A percentile compares a stretch with the other conserved stretches of the same genome.
Conservation (phyloP, 2,329 filamentous ascomycete genomes). For the Penicillium sclerotigenum region DNA sequence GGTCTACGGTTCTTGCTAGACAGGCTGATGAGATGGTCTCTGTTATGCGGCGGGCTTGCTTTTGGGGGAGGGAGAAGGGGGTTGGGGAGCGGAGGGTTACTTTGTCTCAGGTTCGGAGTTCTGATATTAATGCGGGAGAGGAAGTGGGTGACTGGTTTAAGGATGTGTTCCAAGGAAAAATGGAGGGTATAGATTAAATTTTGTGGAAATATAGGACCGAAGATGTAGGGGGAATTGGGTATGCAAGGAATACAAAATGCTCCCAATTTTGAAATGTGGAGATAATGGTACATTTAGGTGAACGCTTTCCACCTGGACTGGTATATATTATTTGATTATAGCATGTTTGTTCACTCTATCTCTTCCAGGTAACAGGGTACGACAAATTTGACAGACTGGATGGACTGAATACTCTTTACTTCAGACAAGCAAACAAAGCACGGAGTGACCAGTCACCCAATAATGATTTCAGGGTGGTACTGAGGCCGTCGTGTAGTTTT, state of each 20-base stretch:
- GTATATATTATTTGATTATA: background rate
- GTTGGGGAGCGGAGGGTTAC: constrained; percentile 39
- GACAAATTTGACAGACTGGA: background rate
- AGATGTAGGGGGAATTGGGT: background rate
- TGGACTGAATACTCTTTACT: no score
- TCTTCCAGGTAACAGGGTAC: background rate
- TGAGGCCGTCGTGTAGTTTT: constrained; percentile 7
- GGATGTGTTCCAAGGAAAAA: constrained; percentile 6
- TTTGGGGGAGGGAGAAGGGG: constrained; percentile 42
- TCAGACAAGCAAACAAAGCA: background rate
- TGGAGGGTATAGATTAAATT: constrained; percentile 2
- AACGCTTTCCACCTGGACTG: background rate
- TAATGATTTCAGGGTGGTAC: background rate
- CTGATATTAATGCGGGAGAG: background rate
- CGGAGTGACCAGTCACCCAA: no score
- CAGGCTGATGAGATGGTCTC: constrained; percentile 44
- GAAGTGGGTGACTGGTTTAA: constrained; percentile 15
- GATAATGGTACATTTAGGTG: background rate
- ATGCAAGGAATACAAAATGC: background rate
- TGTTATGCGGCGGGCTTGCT: constrained; percentile 43
- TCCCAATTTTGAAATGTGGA: background rate
- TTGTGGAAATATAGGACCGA: no score
- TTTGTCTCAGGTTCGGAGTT: background rate
- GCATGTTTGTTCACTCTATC: background rate
- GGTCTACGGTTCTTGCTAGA: constrained; percentile 31